Evolutionary conservation across 495 filamentous ascomycete genomes (phyloP), one percentile per base, ranked within the genome.

Genomic region (Filosporella fistucella): DNA sequence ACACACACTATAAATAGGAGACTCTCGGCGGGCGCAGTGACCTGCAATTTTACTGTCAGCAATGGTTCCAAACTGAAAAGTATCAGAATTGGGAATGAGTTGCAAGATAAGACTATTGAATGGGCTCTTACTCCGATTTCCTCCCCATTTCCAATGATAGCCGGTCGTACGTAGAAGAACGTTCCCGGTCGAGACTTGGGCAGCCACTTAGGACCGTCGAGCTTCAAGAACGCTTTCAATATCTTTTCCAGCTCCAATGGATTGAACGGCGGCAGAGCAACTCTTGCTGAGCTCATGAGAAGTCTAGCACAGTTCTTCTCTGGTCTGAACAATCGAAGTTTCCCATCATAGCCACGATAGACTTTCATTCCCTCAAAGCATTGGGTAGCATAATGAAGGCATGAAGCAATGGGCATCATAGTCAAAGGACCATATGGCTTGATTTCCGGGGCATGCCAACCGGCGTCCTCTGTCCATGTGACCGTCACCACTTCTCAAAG

Each of bases 301-400:
- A 96, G 81, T 57, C 91, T 82, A 47, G 70, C 68, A 54, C 80
- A 78, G 65, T 96, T 96, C 52, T 76, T 71, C 52, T 86, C 70
- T 2, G 88, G 86, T 12, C 91, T 84, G 73, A 96, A 96, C 29
- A 95, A 69, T 23, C 91, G 86, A 44, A 96, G 72, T 48, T 80
- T 78, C 39, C 86, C 86, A 64, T 94, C 88, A 59, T 76, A 78
- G 22, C 88, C 89, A 43, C 89, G 86, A 70, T 90, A 94, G n/a
- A 77, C 80, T 64, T 94, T 95, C 67, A 91, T 75, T 22, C 89
- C 89, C 63, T 95, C 89, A 69, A 94, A 95, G 67, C 89, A 95
- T 57, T 90, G 83, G 23, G 87, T 91, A 12, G 89, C 89, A 63
- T 95, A 95, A 69, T 95, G 89, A 24, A 95, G 80, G 25, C 81